Conservation (phyloP, 768 basidiomycete species). For the Cytidiella melzeri region DNA sequence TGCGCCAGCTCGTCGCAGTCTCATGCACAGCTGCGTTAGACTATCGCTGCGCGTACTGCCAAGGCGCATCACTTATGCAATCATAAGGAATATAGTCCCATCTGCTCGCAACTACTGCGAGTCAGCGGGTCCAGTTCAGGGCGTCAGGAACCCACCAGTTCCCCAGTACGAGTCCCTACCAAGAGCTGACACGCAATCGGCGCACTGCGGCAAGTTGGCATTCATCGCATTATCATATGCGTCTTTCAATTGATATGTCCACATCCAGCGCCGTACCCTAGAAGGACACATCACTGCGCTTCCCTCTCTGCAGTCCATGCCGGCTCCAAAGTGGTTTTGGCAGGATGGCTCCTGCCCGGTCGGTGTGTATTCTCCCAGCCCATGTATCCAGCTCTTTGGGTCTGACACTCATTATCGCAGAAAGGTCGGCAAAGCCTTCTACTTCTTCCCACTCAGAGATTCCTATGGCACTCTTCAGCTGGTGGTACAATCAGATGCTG, state of each 20-base stretch:
- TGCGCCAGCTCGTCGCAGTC: not conserved
- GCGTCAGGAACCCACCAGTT: not conserved
- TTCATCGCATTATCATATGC: not conserved
- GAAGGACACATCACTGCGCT: constrained; percentile 59
- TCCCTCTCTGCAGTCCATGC: constrained; percentile 45
- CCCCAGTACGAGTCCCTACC: not conserved
- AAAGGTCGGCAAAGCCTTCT: constrained; percentile 59
- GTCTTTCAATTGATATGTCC: constrained; percentile 1
- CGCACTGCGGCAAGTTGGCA: constrained; percentile 7
- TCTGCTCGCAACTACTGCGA: not conserved
- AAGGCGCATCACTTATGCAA: not conserved
- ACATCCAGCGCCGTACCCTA: constrained; percentile 39
- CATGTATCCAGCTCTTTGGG: not conserved
- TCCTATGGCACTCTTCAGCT: constrained; percentile 75
- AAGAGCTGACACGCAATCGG: not conserved
- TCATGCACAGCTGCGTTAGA: not conserved
- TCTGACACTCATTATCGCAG: constrained; percentile 31
- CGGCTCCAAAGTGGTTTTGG: constrained; percentile 58
- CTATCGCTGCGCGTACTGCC: not conserved
- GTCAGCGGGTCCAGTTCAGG: not conserved
- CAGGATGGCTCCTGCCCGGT: constrained; percentile 79
- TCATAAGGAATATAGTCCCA: not conserved
- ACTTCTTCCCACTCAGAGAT: constrained; percentile 86
- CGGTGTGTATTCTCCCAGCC: constrained; percentile 42
- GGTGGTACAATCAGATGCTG: constrained; percentile 42